Conservation (phyloP, 331 rosid genomes). For the Dryas integrifolia region DNA sequence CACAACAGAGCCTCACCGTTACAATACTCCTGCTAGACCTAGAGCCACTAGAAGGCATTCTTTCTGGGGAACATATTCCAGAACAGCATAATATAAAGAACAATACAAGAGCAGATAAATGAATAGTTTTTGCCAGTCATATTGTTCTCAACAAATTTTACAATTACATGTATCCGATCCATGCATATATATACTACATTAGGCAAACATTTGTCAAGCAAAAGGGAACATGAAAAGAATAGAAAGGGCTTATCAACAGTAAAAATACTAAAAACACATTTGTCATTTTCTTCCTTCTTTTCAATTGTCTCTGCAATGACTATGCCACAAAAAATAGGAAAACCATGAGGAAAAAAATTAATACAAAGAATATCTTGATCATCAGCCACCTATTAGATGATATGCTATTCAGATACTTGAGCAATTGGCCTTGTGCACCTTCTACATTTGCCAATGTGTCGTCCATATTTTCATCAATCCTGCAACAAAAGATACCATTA, state of each 20-base stretch:
- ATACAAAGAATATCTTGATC: slow-evolving; percentile 96
- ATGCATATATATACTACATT: slow-evolving; percentile 41
- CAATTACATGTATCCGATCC: slow-evolving; percentile 32
- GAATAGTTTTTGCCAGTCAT: slow-evolving; percentile 22
- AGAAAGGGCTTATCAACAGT: slow-evolving; percentile 30
- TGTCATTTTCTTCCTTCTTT: slow-evolving; percentile 34
- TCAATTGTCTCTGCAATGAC: slow-evolving; percentile 31
- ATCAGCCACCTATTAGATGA: slow-evolving; percentile 97
- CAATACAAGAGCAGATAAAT: neutral
- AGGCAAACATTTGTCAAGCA: slow-evolving; percentile 29
- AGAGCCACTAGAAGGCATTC: neutral
- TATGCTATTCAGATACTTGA: slow-evolving; percentile 89
- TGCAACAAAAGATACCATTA: slow-evolving; percentile 25
- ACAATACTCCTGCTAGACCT: too few species aligned
- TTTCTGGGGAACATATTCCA: neutral
- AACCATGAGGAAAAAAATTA: slow-evolving; percentile 86
- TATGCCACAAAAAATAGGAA: slow-evolving; percentile 98
- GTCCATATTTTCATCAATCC: slow-evolving; percentile 96
- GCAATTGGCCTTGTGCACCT: slow-evolving; percentile 84
- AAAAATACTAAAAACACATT: slow-evolving; percentile 9
- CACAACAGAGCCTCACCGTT: too few species aligned
- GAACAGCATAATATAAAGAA: neutral
- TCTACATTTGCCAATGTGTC: slow-evolving; percentile 86
- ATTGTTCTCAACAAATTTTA: slow-evolving; percentile 36
- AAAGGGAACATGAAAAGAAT: slow-evolving; percentile 24